These are phyloP conservation scores for Chernovozyma sophiae-reginae DNA, from an alignment of 1,139 yeast species.

Conservation along the genomic window DNA sequence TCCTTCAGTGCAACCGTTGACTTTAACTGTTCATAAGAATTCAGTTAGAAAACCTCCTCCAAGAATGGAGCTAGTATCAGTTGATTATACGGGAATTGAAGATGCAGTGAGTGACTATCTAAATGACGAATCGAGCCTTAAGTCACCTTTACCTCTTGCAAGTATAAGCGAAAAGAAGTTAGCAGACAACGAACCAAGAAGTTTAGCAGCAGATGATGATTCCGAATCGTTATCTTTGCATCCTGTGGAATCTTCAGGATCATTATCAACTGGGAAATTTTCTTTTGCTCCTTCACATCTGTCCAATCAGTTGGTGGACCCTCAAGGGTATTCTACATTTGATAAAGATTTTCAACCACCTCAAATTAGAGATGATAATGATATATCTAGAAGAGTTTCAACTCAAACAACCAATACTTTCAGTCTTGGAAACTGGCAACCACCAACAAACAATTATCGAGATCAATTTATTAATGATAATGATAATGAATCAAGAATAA, in stretches of 20 bases:
- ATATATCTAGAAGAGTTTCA: conserved; percentile 27
- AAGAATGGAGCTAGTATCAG: conserved; percentile 20
- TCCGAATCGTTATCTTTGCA: conserved; percentile 3
- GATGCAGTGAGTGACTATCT: conserved; percentile 24
- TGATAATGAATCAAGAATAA: conserved; percentile 38
- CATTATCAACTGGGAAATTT: conserved; percentile 36
- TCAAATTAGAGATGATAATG: conserved; percentile 1
- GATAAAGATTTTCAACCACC: conserved; percentile 6
- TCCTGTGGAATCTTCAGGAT: conserved; percentile 18
- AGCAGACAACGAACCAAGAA: not conserved
- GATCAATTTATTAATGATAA: conserved; percentile 49
- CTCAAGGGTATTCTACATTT: not conserved
- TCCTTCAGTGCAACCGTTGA: conserved; percentile 31
- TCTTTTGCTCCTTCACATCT: conserved; percentile 18
- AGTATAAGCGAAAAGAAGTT: not conserved
- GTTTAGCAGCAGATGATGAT: conserved; percentile 2
- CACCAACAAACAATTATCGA: conserved; percentile 46
- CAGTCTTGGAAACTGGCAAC: conserved; percentile 52
- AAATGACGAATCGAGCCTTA: conserved; percentile 10
- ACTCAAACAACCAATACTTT: conserved; percentile 37
- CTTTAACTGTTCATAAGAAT: conserved; percentile 26
- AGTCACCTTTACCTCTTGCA: not conserved
- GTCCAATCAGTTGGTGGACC: conserved; percentile 4
- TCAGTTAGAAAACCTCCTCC: conserved; percentile 33
- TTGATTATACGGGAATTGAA: conserved; percentile 24